phyloP scores from a whole-genome alignment of 1,139 yeast species.

The Blastobotrys elegans region DNA sequence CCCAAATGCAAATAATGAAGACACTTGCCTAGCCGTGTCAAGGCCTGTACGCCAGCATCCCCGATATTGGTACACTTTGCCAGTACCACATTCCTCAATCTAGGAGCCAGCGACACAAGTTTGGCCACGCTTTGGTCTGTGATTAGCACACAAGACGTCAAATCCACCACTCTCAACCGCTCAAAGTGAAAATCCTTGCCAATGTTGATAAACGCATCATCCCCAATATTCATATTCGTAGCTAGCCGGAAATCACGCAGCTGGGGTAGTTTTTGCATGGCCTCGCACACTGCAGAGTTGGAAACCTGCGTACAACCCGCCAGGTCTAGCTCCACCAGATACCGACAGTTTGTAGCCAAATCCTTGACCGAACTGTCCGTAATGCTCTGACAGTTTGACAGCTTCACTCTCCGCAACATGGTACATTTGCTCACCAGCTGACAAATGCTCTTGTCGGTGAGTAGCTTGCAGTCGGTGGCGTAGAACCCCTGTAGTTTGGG shows the following conservation, averaged over 20 bases:
- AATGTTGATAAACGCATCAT: constrained; percentile 41
- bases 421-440: constrained; percentile 60
- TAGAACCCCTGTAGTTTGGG: constrained; percentile 81
- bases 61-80: constrained; percentile 88
- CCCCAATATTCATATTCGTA: constrained; percentile 65
- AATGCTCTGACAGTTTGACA: constrained; percentile 65
- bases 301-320: constrained; percentile 76
- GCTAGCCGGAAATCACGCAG: constrained; percentile 81
- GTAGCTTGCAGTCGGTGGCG: constrained; percentile 74
- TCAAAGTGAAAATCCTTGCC: constrained; percentile 36
- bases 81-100: constrained; percentile 77
- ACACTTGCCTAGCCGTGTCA: constrained; percentile 71
- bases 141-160: constrained; percentile 77
- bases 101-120: constrained; percentile 73
- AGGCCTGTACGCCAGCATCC: constrained; percentile 70
- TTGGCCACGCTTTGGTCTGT: constrained; percentile 76
- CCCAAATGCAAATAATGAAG: constrained; percentile 90
- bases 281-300: constrained; percentile 53
- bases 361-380: constrained; percentile 62
- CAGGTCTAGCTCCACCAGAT: constrained; percentile 84
- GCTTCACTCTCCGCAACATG: constrained; percentile 73
- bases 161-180: constrained; percentile 70
- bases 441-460: constrained; percentile 63
- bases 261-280: constrained; percentile 62
- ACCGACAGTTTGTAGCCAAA: constrained; percentile 65